Evolutionary conservation across 2,329 filamentous ascomycete species (phyloP), one percentile per base, ranked within the genome.

Genomic region (Zalaria obscura): DNA sequence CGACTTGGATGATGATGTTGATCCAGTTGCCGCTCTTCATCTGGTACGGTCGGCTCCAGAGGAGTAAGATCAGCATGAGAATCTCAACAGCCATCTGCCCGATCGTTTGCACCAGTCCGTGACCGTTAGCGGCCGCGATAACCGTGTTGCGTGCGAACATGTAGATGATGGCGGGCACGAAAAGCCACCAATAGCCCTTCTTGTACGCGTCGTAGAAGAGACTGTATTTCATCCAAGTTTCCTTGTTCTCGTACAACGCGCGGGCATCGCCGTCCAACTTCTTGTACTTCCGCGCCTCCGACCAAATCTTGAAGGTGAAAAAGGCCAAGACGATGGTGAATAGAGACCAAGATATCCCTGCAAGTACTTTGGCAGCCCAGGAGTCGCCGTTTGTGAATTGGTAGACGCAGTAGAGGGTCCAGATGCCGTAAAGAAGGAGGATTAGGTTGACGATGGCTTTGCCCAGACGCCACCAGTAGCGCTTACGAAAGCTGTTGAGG

Each of bases 131-230:
- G 27, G 77, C 83, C 9, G 89, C 89, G 49, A 96, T 79, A 44
- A 89, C 77, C 46, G 78, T 81, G 41, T 89, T 88, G 66, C 91
- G 91, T 57, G 78, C 80, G 56, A 95, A 87, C 69, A 88, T 83
- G 69, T 96, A 96, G 48, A 87, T 46, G 55, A 96, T 94, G 46
- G 75, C 70, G 0, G 91, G 91, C 9, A 96, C 73, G 57, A 98
- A 96, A 25, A 95, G 65, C 89, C 89, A 96, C 91, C 91, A 98
- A 68, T 89, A 94, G 52, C 80, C 77, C 62, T 83, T 86, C 67
- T 86, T 87, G 71, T 94, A 96, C 52, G 80, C 81, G 55, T 96
- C 91, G 68, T 98, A 98, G 66, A 98, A 96, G 47, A 95, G 72
- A 54, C 84, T 91, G 72, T 98, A 98, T 67, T 91, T 93, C 59